Evolutionary conservation across 2,329 filamentous ascomycete genomes (phyloP), one percentile per base, ranked within the genome.

Genomic region (Phialophora macrospora): DNA sequence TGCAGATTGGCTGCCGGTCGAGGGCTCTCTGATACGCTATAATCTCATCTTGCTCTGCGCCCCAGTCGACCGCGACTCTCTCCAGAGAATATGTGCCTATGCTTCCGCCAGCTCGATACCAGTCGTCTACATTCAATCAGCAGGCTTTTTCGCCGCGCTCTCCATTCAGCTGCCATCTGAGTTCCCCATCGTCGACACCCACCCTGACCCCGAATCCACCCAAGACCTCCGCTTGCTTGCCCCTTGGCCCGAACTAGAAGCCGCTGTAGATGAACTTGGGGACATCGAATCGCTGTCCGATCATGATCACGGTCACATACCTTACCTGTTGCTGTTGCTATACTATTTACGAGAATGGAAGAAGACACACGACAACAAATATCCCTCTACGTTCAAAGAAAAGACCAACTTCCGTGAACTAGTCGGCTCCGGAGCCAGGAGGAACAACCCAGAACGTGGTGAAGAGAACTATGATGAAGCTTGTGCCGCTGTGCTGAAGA

Each of bases 381-480:
- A 85, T 44, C 95, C 95, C 4, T 82, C 82, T 11, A 89, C 83
- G 2, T 97, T 96, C 79, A 87, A 89, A 68, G 92, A 98, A 69
- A 99, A 99, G 81, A 88, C 84, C 7, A 88, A 88, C 14, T 98
- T 99, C 76, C 85, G 91, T 63, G 85, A 88, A 30, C 78, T 89
- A 12, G 87, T 99, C 1, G 82, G 87, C 11, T 82, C 83, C 5
- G 87, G 85, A 2, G 86, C 90, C 72, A 87, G 93, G 72, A 90
- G 82, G 58, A 81, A 89, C 71, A 96, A 88, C 64, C 77, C 92
- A 0, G 93, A 96, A 76, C 93, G 93, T 54, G 91, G 90, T 63
- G 95, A 99, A 75, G 95, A 99, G 80, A 99, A 99, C 77, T 99
- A 93, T 74, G 92, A 97, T 67, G 95, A 99, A 78, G 96, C 95